Evolutionary conservation across 352 stramenopile genomes (phyloP), one percentile per base, ranked within the genome.

Genomic region (Poterioochromonas sp.): DNA sequence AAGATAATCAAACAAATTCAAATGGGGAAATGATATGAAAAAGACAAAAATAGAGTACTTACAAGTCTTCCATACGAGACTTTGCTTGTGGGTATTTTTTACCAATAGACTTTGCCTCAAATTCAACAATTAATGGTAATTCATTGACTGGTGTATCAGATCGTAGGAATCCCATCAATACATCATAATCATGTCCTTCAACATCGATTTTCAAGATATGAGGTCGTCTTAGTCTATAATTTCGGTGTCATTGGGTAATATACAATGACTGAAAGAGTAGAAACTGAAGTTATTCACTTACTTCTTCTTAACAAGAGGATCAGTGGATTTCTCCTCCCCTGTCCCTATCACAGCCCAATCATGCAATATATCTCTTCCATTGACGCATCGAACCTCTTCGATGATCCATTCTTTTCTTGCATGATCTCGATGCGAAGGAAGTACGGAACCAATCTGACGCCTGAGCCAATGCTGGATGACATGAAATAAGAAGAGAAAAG

Each of bases 121-220:
- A 76, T 2, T 76, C 69, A 2, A 76, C n/a, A 26, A 76, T 18
- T 3, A 76, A 35, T 3, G 69, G 69, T 29, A 76, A 35, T 20
- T 76, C 69, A 29, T 39, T 35, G 11, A 18, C 3, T 1, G 69
- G 69, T 2, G 39, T 68, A n/a, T 76, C 69, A 5, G 2, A 11
- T 12, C 35, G 39, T 3, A 76, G 8, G 34, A 76, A 76, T 8
- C 69, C 37, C 69, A 76, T 76, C 2, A 76, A 29, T 5, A 76
- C 69, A 3, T 74, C 22, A 29, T 32, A 76, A 43, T 76, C 69
- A 29, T 76, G 69, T 76, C 69, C 69, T 29, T 76, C 69, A 3
- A 76, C 69, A 29, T 76, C 69, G 29, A 76, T 76, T 35, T 76
- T 76, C 39, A 76, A 76, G 12, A 76, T 39, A 43, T 76, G 69